phyloP scores from a whole-genome alignment of 768 basidiomycete genomes.

The Mycena venus region DNA sequence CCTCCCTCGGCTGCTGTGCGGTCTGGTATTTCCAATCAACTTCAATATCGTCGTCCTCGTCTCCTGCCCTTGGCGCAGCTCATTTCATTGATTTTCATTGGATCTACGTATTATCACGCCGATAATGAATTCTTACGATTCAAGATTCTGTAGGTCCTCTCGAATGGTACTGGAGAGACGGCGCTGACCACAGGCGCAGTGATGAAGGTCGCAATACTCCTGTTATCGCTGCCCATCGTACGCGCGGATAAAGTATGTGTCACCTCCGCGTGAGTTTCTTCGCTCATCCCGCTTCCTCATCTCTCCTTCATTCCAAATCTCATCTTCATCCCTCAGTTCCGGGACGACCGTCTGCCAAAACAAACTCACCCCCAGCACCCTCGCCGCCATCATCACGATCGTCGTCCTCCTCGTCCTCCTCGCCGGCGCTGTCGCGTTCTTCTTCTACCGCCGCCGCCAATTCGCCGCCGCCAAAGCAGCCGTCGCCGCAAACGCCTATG shows the following conservation, averaged over 20 bases:
- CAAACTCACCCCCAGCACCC: constrained; percentile 7
- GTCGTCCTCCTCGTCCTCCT: background rate
- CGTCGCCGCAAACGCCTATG: no score
- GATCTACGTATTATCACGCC: background rate
- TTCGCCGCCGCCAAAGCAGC: background rate
- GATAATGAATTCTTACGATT: background rate
- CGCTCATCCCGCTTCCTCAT: no score
- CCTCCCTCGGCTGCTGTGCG: constrained; percentile 12
- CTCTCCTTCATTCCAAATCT: no score
- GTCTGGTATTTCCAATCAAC: background rate
- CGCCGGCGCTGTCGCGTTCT: background rate
- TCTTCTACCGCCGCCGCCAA: constrained; percentile 17
- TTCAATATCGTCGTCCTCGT: background rate
- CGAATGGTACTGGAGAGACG: no score
- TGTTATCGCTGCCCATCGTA: no score
- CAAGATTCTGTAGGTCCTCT: no score
- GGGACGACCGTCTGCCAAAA: background rate
- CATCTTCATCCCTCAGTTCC: no score
- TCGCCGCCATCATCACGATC: background rate
- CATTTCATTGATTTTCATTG: background rate
- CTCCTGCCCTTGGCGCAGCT: background rate
- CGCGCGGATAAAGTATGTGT: no score
- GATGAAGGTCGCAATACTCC: no score
- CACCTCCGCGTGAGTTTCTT: no score
- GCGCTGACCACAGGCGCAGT: no score